Percentiles rank a stretch among this genome's conserved stretches.
phyloP scores from a whole-genome alignment of 371 early-diverging fungal genomes.

The Mortierella sp. region DNA sequence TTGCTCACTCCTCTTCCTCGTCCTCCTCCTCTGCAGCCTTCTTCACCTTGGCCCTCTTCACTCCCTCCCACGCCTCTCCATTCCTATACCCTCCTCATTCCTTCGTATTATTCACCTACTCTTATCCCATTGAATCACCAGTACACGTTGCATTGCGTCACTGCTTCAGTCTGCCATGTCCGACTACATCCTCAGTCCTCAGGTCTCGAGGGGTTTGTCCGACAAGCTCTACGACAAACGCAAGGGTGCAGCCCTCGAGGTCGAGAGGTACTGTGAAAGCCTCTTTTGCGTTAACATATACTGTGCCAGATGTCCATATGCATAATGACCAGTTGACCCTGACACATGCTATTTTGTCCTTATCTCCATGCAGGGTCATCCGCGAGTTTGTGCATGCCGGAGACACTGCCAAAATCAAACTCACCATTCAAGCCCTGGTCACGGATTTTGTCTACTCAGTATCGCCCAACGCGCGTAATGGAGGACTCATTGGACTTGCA shows the following conservation, averaged over 20 bases:
- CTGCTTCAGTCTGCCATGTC: constrained; percentile 31
- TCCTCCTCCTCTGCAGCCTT: background rate
- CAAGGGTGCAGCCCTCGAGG: constrained; percentile 88
- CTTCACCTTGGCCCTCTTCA: background rate
- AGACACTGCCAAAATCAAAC: constrained; percentile 65
- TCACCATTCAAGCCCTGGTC: constrained; percentile 77
- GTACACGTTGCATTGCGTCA: background rate
- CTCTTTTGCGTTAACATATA: no score
- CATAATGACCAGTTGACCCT: no score
- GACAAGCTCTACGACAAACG: constrained; percentile 93
- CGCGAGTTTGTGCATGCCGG: constrained; percentile 67
- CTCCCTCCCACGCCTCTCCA: background rate
- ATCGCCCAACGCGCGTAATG: constrained; percentile 85
- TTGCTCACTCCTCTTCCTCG: background rate
- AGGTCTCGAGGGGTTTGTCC: constrained; percentile 69
- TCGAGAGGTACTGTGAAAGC: constrained; percentile 73
- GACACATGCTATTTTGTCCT: no score
- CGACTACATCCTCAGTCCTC: constrained; percentile 55
- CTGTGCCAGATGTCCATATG: no score
- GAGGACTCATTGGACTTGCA: constrained; percentile 93
- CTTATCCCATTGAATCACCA: no score
- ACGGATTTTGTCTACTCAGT: constrained; percentile 87
- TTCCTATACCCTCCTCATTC: no score
- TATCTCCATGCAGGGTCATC: constrained; percentile 64
- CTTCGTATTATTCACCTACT: no score